These are phyloP conservation scores for Paecilomyces sp. DNA, from an alignment of 2,329 filamentous ascomycete species.

Conservation along the genomic window DNA sequence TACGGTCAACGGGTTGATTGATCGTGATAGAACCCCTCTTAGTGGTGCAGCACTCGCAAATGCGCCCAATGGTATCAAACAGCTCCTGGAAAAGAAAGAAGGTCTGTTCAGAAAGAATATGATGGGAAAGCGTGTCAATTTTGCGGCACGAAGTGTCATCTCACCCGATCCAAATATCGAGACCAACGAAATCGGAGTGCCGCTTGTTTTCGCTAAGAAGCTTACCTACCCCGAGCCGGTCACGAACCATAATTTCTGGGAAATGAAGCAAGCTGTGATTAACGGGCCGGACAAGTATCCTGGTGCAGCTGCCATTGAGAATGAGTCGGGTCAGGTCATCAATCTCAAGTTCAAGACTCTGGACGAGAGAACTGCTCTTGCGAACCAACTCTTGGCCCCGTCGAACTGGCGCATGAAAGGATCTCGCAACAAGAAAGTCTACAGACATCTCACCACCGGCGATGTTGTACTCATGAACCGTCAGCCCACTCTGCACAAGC, in stretches of 20 bases:
- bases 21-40: constrained; percentile 77
- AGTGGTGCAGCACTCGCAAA: constrained; percentile 69
- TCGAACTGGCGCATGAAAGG: constrained; percentile 68
- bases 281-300: constrained; percentile 94
- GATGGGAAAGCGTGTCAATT: constrained; percentile 99
- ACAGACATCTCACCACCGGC: constrained; percentile 90
- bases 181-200: constrained; percentile 97
- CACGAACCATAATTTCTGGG: constrained; percentile 93
- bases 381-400: constrained; percentile 86
- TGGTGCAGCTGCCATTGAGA: constrained; percentile 88
- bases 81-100: constrained; percentile 97
- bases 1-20: constrained; percentile 84
- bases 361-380: constrained; percentile 81
- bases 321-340: constrained; percentile 87
- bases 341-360: constrained; percentile 79
- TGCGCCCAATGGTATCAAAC: constrained; percentile 92
- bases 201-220: constrained; percentile 94
- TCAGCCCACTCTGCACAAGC: constrained; percentile 95
- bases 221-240: constrained; percentile 96
- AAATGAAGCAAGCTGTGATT: constrained; percentile 91
- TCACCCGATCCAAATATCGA: constrained; percentile 98
- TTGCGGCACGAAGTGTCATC: constrained; percentile 93
- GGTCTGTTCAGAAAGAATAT: constrained; percentile 98
- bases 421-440: constrained; percentile 87
- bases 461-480: constrained; percentile 99